Evolutionary conservation across 257 asterid genomes (phyloP).

Genomic region (Hygrophila difformis): DNA sequence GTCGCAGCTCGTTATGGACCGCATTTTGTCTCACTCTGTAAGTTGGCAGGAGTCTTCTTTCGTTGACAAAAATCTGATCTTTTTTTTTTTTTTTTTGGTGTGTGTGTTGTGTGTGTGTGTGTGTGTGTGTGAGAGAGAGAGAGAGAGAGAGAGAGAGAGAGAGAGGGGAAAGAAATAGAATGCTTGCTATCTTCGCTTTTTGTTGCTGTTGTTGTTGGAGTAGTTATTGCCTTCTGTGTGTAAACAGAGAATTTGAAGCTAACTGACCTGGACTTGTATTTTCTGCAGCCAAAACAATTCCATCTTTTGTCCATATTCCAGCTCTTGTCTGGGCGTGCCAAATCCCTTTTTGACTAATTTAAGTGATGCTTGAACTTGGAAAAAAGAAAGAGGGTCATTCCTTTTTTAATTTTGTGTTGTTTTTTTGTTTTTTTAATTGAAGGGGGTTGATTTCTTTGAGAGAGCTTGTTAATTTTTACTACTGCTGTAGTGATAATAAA

Average conservation of each 20-base stretch:
- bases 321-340: conserved; percentile 11
- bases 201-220: neutral
- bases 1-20: conserved; percentile 87
- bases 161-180: no score
- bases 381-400: neutral
- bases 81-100: neutral
- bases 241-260: conserved; percentile 1
- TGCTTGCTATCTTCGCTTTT: neutral
- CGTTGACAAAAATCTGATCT: conserved; percentile 1
- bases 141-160: no score
- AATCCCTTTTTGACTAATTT: conserved; percentile 5
- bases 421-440: neutral
- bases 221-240: no score
- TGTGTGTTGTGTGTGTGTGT: neutral
- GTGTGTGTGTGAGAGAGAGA: no score
- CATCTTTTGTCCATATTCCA: conserved; percentile 24
- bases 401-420: conserved; percentile 8
- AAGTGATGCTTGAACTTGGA: neutral
- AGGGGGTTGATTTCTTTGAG: neutral
- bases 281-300: conserved; percentile 8
- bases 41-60: conserved; percentile 20
- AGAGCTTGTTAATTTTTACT: neutral
- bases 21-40: conserved; percentile 96
- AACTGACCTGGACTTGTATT: conserved; percentile 17
- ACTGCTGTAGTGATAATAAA: neutral